These are phyloP conservation scores for Eucalyptus curtisii DNA, from an alignment of 345 rosid species.

Conservation along the genomic window DNA sequence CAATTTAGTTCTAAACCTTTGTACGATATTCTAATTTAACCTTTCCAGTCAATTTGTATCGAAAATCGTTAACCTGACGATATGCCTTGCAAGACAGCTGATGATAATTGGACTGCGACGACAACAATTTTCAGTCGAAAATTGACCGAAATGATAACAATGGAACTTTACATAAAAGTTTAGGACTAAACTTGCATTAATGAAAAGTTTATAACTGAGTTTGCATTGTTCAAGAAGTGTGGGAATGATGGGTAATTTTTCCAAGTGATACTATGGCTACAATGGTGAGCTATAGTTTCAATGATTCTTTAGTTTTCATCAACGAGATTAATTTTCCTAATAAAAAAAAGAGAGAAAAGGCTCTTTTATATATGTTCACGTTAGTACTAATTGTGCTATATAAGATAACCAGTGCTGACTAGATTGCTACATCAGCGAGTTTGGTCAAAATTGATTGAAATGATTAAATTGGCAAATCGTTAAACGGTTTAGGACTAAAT, in stretches of 20 bases:
- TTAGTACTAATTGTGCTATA: background rate
- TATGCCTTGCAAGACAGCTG: background rate
- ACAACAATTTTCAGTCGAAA: background rate
- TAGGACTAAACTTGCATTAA: background rate
- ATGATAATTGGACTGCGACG: rapidly evolving
- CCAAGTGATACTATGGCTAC: background rate
- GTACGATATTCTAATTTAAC: background rate
- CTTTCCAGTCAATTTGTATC: too few species aligned
- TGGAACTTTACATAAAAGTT: background rate
- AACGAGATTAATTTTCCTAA: background rate
- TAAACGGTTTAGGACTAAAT: too few species aligned
- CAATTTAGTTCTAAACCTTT: background rate
- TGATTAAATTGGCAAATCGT: background rate
- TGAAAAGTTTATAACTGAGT: too few species aligned
- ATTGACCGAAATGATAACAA: background rate
- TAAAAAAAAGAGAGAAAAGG: background rate
- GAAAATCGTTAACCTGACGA: rapidly evolving
- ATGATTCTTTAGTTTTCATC: background rate
- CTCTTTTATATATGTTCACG: background rate
- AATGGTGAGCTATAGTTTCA: background rate
- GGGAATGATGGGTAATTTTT: background rate
- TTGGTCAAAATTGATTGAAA: too few species aligned
- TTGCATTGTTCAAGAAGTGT: background rate
- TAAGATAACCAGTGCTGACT: rapidly evolving
- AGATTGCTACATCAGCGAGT: rapidly evolving